phyloP scores from a whole-genome alignment of 768 basidiomycete species.

The Rossbeevera mucosa region DNA sequence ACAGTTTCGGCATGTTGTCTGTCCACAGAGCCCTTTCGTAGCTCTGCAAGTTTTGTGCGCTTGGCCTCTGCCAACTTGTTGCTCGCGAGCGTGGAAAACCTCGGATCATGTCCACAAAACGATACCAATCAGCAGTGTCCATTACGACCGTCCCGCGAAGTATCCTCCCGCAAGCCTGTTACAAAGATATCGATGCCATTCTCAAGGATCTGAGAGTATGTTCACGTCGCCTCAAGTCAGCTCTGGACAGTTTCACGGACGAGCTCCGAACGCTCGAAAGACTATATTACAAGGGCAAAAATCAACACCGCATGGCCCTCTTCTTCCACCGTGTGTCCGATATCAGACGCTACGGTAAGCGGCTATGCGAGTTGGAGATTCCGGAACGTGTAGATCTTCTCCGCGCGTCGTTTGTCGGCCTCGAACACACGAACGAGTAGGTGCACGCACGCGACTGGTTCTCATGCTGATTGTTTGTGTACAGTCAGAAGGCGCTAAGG shows the following conservation, averaged over 20 bases:
- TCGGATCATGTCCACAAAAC: neutral
- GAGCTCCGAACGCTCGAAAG: slow-evolving; percentile 54
- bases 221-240: slow-evolving; percentile 49
- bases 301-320: slow-evolving; percentile 49
- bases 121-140: slow-evolving; percentile 1
- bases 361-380: slow-evolving; percentile 17
- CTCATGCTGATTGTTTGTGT: neutral
- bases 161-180: slow-evolving; percentile 18
- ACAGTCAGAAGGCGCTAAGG: slow-evolving; percentile 50
- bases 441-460: neutral
- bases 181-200: slow-evolving; percentile 46
- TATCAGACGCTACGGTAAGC: slow-evolving; percentile 42
- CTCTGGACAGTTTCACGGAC: slow-evolving; percentile 27
- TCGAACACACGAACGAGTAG: slow-evolving; percentile 23
- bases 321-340: slow-evolving; percentile 66
- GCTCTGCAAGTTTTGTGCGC: slow-evolving; percentile 78
- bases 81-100: slow-evolving; percentile 12
- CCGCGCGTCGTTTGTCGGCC: slow-evolving; percentile 28
- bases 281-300: slow-evolving; percentile 75
- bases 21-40: slow-evolving; percentile 72
- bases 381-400: slow-evolving; percentile 21
- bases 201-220: slow-evolving; percentile 57
- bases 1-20: slow-evolving; percentile 55
- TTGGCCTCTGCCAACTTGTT: slow-evolving; percentile 75
- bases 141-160: slow-evolving; percentile 17